A percentile compares a stretch with the other conserved stretches of the same genome.
These are phyloP conservation scores for Geosmithia morbida DNA, from an alignment of 2,329 filamentous ascomycete genomes.

Conservation along the genomic window DNA sequence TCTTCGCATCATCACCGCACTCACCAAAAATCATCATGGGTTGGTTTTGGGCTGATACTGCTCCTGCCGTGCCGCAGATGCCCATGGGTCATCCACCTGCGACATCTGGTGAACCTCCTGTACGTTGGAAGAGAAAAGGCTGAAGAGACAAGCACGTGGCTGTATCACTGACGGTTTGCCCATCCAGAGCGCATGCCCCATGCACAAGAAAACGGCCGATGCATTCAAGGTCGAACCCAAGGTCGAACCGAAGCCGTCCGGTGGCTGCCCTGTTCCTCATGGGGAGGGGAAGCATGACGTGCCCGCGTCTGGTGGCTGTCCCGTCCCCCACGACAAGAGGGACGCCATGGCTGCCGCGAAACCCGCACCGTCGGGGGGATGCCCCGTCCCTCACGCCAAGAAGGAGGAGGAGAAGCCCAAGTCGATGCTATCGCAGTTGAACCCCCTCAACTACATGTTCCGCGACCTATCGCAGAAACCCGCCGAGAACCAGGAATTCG, in stretches of 20 bases:
- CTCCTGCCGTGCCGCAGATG: conserved; percentile 18
- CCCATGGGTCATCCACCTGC: conserved; percentile 17
- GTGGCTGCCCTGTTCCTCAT: conserved; percentile 15
- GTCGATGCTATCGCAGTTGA: conserved; percentile 40
- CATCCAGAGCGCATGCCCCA: conserved; percentile 35
- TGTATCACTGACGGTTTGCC: neutral
- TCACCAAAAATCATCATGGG: conserved; percentile 28
- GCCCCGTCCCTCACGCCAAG: conserved; percentile 14
- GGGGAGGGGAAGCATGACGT: neutral
- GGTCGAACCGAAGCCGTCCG: conserved; percentile 5
- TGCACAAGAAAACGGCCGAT: conserved; percentile 39
- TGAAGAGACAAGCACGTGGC: no score
- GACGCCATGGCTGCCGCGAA: neutral
- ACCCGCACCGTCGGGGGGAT: conserved; percentile 6
- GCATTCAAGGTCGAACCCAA: conserved; percentile 22
- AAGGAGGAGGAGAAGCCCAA: conserved; percentile 17
- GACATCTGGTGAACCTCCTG: conserved; percentile 16
- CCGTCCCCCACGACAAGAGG: conserved; percentile 11
- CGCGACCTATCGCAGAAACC: conserved; percentile 67
- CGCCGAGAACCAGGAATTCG: conserved; percentile 55
- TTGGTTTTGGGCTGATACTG: conserved; percentile 47
- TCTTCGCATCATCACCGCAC: neutral
- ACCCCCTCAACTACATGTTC: conserved; percentile 92
- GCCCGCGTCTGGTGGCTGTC: conserved; percentile 11
- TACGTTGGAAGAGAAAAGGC: conserved; percentile 7